Evolutionary conservation across 768 basidiomycete species (phyloP), one percentile per base, ranked within the genome.

Genomic region (Pilatotrama ljubarskyi): DNA sequence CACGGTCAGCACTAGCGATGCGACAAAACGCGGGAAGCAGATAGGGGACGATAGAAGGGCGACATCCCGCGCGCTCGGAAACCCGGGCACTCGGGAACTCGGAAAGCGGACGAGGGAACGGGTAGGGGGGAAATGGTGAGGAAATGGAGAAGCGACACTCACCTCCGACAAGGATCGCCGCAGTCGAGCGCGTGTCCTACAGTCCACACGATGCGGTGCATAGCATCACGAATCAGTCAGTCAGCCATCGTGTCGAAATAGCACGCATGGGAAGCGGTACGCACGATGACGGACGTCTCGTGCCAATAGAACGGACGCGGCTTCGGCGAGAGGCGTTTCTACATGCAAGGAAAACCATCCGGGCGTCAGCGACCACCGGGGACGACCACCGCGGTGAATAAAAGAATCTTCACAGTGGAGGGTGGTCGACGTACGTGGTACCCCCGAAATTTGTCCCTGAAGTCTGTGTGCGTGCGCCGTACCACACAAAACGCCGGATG

Each of bases 201-300:
- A 17, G 7, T 17, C 22, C 18, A 15, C 24, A 22, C 5, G 37
- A 48, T 46, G 38, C 48, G 36, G 38, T 41, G 41, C 29, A 36
- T n/a, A 35, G 6, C 48, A 32, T 43, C 24, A 17, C 15, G 9
- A 8, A 49, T 9, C 1, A 29, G 0, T 32, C 29, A 32, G 29
- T 10, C 57, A 13, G 25, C 26, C 20, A 36, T 18, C 10, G 14
- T 38, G 14, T 38, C 38, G 8, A 2, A 15, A 20, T 24, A n/a
- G 35, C 18, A 20, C 14, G 24, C 7, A 14, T 20, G 15, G 24
- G 52, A 25, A n/a, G 25, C 15, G 32, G 14, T 11, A 80, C 85
- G 51, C 66, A 87, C 87, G 44, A 88, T 83, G 5, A 87, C 88
- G 38, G 86, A 86, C 0, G 87, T 89, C 66, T 87, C 83, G 65